Evolutionary conservation across 2,329 filamentous ascomycete genomes (phyloP).

Genomic region (Fusarium guadeloupense): DNA sequence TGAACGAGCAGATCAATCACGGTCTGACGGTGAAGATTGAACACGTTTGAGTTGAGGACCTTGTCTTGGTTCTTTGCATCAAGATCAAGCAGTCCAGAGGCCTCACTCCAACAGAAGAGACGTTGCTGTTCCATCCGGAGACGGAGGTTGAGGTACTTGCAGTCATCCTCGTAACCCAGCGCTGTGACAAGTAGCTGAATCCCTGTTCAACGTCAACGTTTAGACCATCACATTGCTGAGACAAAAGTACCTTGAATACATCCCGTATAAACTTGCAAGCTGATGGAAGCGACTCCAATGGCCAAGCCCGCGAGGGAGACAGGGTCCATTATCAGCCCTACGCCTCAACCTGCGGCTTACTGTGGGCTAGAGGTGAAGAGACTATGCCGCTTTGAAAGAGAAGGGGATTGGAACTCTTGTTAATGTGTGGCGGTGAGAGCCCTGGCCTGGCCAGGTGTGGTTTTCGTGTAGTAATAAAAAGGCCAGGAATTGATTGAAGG

Average conservation of each 20-base stretch:
- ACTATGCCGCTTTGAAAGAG: slow-evolving; percentile 10
- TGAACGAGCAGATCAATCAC: slow-evolving; percentile 60
- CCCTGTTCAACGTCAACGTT: slow-evolving; percentile 39
- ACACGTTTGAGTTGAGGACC: slow-evolving; percentile 58
- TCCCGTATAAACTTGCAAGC: slow-evolving; percentile 57
- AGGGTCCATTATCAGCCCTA: slow-evolving; percentile 51
- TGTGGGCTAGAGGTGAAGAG: not conserved
- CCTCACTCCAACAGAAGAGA: slow-evolving; percentile 60
- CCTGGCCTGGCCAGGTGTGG: not conserved
- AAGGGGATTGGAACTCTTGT: not conserved
- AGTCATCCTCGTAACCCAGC: slow-evolving; percentile 58
- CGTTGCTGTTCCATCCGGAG: slow-evolving; percentile 61
- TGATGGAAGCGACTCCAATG: slow-evolving; percentile 56
- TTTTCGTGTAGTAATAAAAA: not conserved
- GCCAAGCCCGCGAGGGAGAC: slow-evolving; percentile 54
- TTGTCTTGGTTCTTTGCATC: slow-evolving; percentile 53
- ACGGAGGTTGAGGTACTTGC: slow-evolving; percentile 58
- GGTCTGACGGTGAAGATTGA: slow-evolving; percentile 58
- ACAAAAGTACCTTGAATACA: slow-evolving; percentile 54
- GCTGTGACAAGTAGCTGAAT: slow-evolving; percentile 60
- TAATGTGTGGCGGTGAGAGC: no score
- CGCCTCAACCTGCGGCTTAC: slow-evolving; percentile 6
- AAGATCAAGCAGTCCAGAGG: slow-evolving; percentile 57
- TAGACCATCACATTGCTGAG: not conserved
- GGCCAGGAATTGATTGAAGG: not conserved